Percentiles rank a stretch among this genome's conserved stretches.
Conservation (phyloP, 1,139 yeast genomes). For the Yamadazyma diddensiae region DNA sequence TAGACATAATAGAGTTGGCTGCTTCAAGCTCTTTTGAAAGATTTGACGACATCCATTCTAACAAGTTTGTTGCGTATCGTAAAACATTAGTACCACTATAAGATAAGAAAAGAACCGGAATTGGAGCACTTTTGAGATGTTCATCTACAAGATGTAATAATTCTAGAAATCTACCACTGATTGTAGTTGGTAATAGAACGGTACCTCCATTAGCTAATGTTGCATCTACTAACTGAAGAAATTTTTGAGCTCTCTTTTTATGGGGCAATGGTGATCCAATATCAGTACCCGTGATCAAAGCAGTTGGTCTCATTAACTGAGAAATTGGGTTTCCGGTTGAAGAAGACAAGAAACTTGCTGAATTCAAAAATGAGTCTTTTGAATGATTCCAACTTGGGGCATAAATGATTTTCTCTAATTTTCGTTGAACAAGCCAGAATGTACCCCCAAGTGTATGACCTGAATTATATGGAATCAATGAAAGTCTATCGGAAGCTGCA, state of each 20-base stretch:
- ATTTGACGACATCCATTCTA: slow-evolving; percentile 92
- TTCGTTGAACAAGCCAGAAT: slow-evolving; percentile 73
- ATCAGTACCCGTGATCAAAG: slow-evolving; percentile 74
- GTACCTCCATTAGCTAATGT: slow-evolving; percentile 73
- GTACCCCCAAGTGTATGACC: slow-evolving; percentile 95
- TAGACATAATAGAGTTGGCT: slow-evolving; percentile 23
- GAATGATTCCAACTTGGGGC: slow-evolving; percentile 98
- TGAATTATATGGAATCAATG: slow-evolving; percentile 80
- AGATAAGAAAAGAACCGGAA: slow-evolving; percentile 74
- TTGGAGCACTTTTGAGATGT: slow-evolving; percentile 51
- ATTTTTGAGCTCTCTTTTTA: slow-evolving; percentile 61
- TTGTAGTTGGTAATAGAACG: slow-evolving; percentile 76
- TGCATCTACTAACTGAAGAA: slow-evolving; percentile 60
- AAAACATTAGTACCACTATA: slow-evolving; percentile 78
- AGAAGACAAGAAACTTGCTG: slow-evolving; percentile 64
- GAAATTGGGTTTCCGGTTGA: slow-evolving; percentile 54
- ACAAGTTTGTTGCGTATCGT: slow-evolving; percentile 80
- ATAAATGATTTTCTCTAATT: slow-evolving; percentile 75
- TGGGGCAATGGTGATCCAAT: slow-evolving; percentile 68
- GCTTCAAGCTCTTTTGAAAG: slow-evolving; percentile 80
- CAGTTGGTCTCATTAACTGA: slow-evolving; percentile 74
- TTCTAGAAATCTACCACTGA: slow-evolving; percentile 84
- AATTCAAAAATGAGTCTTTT: slow-evolving; percentile 75
- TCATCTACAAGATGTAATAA: slow-evolving; percentile 67
- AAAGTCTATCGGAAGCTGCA: slow-evolving; percentile 54